A percentile compares a stretch with the other conserved stretches of the same genome.
Conservation (phyloP, 768 basidiomycete species). For the Tylopilus plumbeoviolaceoides region DNA sequence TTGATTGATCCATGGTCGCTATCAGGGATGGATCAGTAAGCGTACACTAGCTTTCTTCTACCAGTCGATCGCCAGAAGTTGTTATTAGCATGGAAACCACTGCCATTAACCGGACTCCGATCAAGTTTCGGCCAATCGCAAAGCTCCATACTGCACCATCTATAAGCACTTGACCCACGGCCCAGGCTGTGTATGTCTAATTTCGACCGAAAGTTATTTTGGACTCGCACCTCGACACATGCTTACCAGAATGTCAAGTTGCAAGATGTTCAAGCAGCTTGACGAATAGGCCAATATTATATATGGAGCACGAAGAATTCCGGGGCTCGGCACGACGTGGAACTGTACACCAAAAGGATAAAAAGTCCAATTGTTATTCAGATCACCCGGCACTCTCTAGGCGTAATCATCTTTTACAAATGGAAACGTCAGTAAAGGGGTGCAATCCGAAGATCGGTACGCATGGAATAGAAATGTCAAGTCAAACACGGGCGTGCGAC, state of each 20-base stretch:
- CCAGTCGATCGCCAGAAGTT: background rate
- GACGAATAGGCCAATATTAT: too few species aligned
- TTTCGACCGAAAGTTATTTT: too few species aligned
- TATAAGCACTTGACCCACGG: too few species aligned
- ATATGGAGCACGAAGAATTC: too few species aligned
- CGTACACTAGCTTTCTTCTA: background rate
- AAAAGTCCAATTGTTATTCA: background rate
- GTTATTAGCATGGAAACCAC: background rate
- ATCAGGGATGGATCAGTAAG: too few species aligned
- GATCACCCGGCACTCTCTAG: background rate
- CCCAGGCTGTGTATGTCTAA: too few species aligned
- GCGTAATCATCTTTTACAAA: conserved; percentile 2
- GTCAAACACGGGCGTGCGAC: conserved; percentile 8
- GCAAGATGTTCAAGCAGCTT: too few species aligned
- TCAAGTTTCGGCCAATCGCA: too few species aligned
- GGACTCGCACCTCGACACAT: too few species aligned
- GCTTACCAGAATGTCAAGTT: too few species aligned
- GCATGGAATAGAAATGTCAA: conserved; percentile 3
- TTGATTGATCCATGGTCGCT: too few species aligned
- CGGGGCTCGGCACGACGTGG: background rate
- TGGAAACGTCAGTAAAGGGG: conserved; percentile 11
- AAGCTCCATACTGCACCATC: too few species aligned
- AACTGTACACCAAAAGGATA: background rate
- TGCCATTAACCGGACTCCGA: background rate
- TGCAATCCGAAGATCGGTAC: conserved; percentile 4